Base-by-base conservation (phyloP, 164 flowering plant genomes). In the Piper longum region DNA sequence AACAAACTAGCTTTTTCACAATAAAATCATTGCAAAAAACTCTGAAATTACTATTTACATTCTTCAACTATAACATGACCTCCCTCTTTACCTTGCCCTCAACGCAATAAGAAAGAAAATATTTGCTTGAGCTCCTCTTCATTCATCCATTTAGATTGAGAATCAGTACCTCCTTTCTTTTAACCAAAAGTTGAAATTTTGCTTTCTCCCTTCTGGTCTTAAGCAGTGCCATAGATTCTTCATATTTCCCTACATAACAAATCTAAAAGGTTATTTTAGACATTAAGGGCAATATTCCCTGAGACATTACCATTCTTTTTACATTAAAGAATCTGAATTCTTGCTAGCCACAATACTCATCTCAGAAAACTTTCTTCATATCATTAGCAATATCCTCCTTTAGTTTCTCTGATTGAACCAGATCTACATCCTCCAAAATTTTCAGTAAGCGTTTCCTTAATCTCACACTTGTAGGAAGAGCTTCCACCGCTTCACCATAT, bases 271-370 rank as follows among this genome's bases (percentile, higher is more conserved):
- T 89, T 69, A 78, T 78, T 41, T 78, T 68, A 43, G 80, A 67
- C 62, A 73, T 66, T 44, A 48, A 56, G 67, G 18, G 56, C 43
- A 4, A 57, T 60, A 42, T 69, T 75, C 54, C 61, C 67, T 59
- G 59, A 64, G 26, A 54, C 62, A 17, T 72, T 72, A 36, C 67
- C 71, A 41, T 43, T 39, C 65, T 42, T 75, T 48, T 63, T 56
- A 44, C 56, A 44, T 60, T 62, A 69, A 62, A 9, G 19, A 43
- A 74, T 36, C 74, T 81, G 77, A 71, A 59, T 74, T 69, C 83
- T 85, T 12, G 95, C 96, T 60, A 84, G 84, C 97, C 99, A 93
- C 99, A 90, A 64, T 83, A 93, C 52, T 79, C 78, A 12, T 65
- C 64, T 16, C 81, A 81, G 72, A 93, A 90, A 66, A 84, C 92